Evolutionary conservation across 371 early-diverging fungal species (phyloP).

Genomic region (Gilbertella persicaria): DNA sequence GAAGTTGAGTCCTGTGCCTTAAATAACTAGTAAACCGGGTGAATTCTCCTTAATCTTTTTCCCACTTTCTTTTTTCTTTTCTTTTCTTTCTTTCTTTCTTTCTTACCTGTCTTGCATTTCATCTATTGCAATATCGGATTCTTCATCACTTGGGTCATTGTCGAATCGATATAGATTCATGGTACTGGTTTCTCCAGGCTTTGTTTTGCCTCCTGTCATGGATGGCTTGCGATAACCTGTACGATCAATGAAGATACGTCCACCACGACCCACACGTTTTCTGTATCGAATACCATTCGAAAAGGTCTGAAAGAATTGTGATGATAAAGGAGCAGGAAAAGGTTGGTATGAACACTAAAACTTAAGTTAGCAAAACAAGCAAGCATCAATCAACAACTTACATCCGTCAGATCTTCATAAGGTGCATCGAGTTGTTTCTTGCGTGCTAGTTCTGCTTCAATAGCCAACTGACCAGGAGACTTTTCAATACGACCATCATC

Average conservation of each 20-base stretch:
- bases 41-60: conserved; percentile 31
- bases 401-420: conserved; percentile 61
- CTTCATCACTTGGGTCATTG: conserved; percentile 55
- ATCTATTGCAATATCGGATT: conserved; percentile 52
- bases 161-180: conserved; percentile 45
- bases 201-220: conserved; percentile 24
- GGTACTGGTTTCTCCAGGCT: conserved; percentile 18
- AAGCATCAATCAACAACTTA: conserved; percentile 23
- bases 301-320: conserved; percentile 33
- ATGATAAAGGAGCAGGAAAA: conserved; percentile 39
- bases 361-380: neutral
- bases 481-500: conserved; percentile 38
- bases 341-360: conserved; percentile 54
- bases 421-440: conserved; percentile 55
- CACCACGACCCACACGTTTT: conserved; percentile 64
- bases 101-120: conserved; percentile 34
- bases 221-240: conserved; percentile 17
- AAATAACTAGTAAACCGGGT: conserved; percentile 33
- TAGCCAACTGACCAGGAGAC: conserved; percentile 40
- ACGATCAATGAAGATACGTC: conserved; percentile 61
- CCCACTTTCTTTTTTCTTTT: conserved; percentile 29
- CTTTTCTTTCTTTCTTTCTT: conserved; percentile 20
- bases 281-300: conserved; percentile 40
- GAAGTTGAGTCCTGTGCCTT: conserved; percentile 46
- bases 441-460: conserved; percentile 55